Conservation (phyloP, 805 yeast species). For the Wickerhamiella hasegawae region DNA sequence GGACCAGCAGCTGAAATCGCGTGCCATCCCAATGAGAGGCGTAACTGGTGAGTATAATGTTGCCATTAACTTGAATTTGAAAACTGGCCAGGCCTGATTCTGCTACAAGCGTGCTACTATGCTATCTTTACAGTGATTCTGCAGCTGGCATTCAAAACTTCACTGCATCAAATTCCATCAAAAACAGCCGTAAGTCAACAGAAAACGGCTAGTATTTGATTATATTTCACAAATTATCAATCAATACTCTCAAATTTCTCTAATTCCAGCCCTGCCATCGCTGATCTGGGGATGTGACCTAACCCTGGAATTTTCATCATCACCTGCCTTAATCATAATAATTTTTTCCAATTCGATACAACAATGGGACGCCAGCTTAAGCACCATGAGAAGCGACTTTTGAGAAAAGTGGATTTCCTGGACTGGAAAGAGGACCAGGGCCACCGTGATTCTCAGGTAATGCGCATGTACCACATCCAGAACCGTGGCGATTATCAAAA, state of each 20-base stretch:
- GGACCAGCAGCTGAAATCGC: too few relatives aligned
- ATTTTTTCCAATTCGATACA: not conserved
- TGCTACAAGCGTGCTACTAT: too few relatives aligned
- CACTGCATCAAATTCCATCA: too few relatives aligned
- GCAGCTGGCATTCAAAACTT: too few relatives aligned
- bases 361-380: conserved; percentile 46
- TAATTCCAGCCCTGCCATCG: not conserved
- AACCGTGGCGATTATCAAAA: conserved; percentile 92
- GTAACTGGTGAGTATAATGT: too few relatives aligned
- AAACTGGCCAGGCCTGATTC: too few relatives aligned
- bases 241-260: not conserved
- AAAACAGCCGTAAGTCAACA: not conserved
- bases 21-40: too few relatives aligned
- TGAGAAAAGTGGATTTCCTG: conserved; percentile 88
- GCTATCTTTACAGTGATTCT: too few relatives aligned
- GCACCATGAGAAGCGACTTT: conserved; percentile 87
- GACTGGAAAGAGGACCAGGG: conserved; percentile 96
- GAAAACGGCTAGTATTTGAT: not conserved
- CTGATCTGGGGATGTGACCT: not conserved
- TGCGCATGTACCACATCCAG: conserved; percentile 86
- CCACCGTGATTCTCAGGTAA: conserved; percentile 91
- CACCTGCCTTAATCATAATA: not conserved
- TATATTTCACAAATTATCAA: not conserved
- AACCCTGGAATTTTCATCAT: not conserved
- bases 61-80: too few relatives aligned